These are phyloP conservation scores for Phalaenopsis equestris DNA, from an alignment of 106 monocot genomes.

Conservation along the genomic window DNA sequence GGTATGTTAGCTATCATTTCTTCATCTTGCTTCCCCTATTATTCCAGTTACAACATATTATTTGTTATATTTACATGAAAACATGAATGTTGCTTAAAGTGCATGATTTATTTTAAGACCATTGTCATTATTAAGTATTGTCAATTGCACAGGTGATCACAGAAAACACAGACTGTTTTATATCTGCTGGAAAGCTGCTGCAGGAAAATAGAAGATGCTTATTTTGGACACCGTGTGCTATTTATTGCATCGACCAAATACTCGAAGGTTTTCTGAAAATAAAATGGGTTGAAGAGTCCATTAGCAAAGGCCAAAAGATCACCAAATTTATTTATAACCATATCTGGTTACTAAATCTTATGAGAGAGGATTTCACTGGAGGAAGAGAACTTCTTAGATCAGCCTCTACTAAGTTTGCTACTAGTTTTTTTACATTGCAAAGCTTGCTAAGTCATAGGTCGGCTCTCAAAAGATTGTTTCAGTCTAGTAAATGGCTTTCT, in stretches of 20 bases:
- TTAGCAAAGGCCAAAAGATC: slow-evolving; percentile 36
- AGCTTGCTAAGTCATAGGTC: slow-evolving; percentile 31
- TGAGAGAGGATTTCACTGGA: slow-evolving; percentile 42
- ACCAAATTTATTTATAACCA: slow-evolving; percentile 42
- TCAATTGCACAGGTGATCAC: slow-evolving; percentile 36
- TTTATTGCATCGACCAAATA: slow-evolving; percentile 30
- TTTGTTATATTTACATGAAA: too few relatives aligned
- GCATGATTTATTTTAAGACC: too few relatives aligned
- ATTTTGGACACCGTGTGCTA: slow-evolving; percentile 58
- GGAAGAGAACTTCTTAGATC: slow-evolving; percentile 42
- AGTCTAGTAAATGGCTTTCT: slow-evolving; percentile 41
- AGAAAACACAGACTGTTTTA: slow-evolving; percentile 29
- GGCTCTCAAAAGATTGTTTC: slow-evolving; percentile 48
- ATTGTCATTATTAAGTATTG: not conserved
- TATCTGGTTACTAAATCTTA: slow-evolving; percentile 37
- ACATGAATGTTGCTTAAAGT: too few relatives aligned
- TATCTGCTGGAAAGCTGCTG: slow-evolving; percentile 48
- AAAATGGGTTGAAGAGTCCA: slow-evolving; percentile 37
- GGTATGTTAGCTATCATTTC: slow-evolving; percentile 17
- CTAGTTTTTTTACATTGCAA: slow-evolving; percentile 34
- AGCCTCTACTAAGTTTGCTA: slow-evolving; percentile 19
- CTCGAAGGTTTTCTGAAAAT: slow-evolving; percentile 41
- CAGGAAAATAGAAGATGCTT: slow-evolving; percentile 54
- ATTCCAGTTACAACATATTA: not conserved
- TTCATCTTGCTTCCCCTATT: not conserved